Conservation (phyloP, 495 filamentous ascomycete species). For the Aeminium ludgeri region DNA sequence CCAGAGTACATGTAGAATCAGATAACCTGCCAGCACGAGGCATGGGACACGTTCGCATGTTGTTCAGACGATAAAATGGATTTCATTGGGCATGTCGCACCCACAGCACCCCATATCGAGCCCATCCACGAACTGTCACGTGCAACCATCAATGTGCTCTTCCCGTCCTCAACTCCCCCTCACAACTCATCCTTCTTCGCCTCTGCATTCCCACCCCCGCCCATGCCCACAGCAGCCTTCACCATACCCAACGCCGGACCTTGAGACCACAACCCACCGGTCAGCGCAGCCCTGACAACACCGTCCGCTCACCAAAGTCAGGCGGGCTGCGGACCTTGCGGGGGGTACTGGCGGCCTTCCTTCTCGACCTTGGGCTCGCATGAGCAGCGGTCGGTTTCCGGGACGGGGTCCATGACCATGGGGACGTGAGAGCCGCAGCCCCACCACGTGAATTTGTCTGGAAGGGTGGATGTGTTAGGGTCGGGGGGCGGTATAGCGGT, state of each 20-base stretch:
- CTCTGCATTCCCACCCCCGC: not conserved
- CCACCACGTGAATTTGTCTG: constrained; percentile 25
- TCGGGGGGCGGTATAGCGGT: too few relatives aligned
- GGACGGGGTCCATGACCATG: constrained; percentile 28
- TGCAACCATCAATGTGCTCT: too few relatives aligned
- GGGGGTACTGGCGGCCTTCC: constrained; percentile 22
- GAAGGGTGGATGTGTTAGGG: too few relatives aligned
- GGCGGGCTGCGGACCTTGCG: constrained; percentile 11
- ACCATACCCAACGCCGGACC: constrained; percentile 3
- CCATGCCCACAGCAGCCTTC: not conserved
- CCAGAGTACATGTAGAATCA: too few relatives aligned
- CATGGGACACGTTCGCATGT: too few relatives aligned
- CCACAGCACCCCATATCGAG: too few relatives aligned
- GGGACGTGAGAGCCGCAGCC: constrained; percentile 26
- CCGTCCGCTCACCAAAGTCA: not conserved
- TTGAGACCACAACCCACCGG: not conserved
- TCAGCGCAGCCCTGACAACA: not conserved
- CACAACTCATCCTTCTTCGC: constrained; percentile 1
- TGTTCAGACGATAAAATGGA: too few relatives aligned
- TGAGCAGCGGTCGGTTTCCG: constrained; percentile 29
- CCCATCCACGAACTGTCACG: too few relatives aligned
- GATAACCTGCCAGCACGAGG: too few relatives aligned
- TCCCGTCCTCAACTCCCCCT: too few relatives aligned
- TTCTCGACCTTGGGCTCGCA: constrained; percentile 30
- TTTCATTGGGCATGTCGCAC: too few relatives aligned